These are phyloP conservation scores for Saturnispora dispora DNA, from an alignment of 805 yeast species.

Conservation along the genomic window DNA sequence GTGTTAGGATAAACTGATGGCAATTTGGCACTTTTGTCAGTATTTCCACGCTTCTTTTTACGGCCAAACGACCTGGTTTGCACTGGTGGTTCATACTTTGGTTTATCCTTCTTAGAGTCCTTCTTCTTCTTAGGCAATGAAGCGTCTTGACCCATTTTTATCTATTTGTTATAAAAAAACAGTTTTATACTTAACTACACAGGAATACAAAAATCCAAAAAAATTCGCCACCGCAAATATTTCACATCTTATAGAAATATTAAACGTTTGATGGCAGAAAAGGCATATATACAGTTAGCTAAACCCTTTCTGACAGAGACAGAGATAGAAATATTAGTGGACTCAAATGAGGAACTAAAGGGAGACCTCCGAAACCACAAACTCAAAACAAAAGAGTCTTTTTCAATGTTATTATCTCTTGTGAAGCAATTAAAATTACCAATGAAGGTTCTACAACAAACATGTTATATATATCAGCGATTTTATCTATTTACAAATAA, in stretches of 20 bases:
- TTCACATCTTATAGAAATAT: neutral
- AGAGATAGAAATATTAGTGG: slow-evolving; percentile 21
- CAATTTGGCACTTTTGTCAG: slow-evolving; percentile 60
- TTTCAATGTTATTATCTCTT: slow-evolving; percentile 45
- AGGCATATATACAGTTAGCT: slow-evolving; percentile 22
- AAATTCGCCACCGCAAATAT: neutral
- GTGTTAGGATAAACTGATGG: slow-evolving; percentile 89
- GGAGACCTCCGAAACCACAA: slow-evolving; percentile 18
- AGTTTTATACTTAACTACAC: neutral
- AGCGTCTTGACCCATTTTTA: slow-evolving; percentile 27
- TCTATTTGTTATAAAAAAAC: neutral
- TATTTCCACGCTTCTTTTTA: slow-evolving; percentile 81
- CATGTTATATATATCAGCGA: slow-evolving; percentile 67
- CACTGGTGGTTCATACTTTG: slow-evolving; percentile 98
- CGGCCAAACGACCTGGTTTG: slow-evolving; percentile 80
- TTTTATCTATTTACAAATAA: slow-evolving; percentile 51
- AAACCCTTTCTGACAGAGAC: slow-evolving; percentile 26
- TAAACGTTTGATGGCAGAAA: neutral
- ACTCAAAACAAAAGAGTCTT: slow-evolving; percentile 30
- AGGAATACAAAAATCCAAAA: neutral
- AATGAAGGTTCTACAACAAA: slow-evolving; percentile 54
- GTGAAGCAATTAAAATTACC: slow-evolving; percentile 56
- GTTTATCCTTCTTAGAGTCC: slow-evolving; percentile 65
- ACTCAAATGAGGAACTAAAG: slow-evolving; percentile 15
- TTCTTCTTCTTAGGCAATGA: slow-evolving; percentile 29